Evolutionary conservation across 1,284 basidiomycete genomes (phyloP).

Genomic region (Naganishia liquefaciens): DNA sequence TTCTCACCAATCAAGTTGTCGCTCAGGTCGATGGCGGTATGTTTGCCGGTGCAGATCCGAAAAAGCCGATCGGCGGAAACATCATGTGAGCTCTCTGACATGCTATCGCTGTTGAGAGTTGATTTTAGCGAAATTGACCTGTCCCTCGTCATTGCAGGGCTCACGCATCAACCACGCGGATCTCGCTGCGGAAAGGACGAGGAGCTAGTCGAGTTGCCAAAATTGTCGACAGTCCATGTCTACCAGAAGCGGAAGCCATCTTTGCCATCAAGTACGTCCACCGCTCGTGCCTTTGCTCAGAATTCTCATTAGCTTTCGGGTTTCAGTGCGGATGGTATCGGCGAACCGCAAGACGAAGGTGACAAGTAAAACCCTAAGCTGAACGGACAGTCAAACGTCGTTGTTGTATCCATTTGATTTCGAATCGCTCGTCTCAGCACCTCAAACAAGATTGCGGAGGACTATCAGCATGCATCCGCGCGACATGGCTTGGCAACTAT

Average conservation of each 20-base stretch:
- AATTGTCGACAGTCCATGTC: conserved; percentile 91
- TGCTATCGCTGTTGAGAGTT: not conserved
- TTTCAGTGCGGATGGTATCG: conserved; percentile 69
- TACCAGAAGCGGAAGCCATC: conserved; percentile 94
- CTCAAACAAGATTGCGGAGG: no score
- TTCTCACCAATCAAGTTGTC: conserved; percentile 98
- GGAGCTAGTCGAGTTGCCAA: conserved; percentile 93
- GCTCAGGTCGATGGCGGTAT: conserved; percentile 92
- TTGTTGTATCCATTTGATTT: no score
- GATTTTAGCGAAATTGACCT: not conserved
- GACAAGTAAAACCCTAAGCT: conserved; percentile 41
- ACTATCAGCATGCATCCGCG: no score
- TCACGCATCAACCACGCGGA: conserved; percentile 89
- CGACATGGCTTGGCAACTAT: no score
- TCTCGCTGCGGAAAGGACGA: conserved; percentile 90
- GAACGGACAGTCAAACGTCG: no score
- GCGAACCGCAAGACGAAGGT: conserved; percentile 75
- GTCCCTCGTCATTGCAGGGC: conserved; percentile 55
- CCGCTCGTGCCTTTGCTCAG: not conserved
- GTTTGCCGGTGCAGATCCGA: conserved; percentile 79
- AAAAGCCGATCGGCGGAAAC: conserved; percentile 97
- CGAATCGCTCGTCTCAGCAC: no score
- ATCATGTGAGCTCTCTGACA: conserved; percentile 63
- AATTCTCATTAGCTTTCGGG: conserved; percentile 28
- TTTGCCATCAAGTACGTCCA: conserved; percentile 77